A percentile compares a stretch with the other conserved stretches of the same genome.
These are phyloP conservation scores for Pestalotiopsis sp. DNA, from an alignment of 2,329 filamentous ascomycete species.

Conservation along the genomic window DNA sequence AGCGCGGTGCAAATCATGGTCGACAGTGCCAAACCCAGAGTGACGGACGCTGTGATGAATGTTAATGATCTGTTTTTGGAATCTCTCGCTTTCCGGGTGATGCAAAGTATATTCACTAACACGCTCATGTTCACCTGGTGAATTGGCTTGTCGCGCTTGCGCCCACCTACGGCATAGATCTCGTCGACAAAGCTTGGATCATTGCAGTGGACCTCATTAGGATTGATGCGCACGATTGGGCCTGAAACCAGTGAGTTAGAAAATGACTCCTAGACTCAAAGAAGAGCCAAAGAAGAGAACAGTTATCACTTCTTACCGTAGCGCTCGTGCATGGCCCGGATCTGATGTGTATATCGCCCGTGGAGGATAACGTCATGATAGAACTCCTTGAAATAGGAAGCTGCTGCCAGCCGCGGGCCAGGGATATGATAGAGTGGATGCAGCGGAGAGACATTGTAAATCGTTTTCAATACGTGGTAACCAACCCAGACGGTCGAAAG, in stretches of 20 bases:
- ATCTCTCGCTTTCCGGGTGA: background rate
- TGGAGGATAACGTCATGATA: slow-evolving; percentile 22
- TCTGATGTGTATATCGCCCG: slow-evolving; percentile 22
- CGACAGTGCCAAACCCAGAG: slow-evolving; percentile 23
- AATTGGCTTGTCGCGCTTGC: slow-evolving; percentile 16
- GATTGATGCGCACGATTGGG: slow-evolving; percentile 21
- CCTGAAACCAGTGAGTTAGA: background rate
- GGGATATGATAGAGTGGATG: slow-evolving; percentile 24
- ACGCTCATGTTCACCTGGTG: background rate
- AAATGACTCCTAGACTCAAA: background rate
- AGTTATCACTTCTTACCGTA: slow-evolving; percentile 19
- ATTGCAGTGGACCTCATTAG: slow-evolving; percentile 25
- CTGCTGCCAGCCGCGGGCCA: slow-evolving; percentile 22
- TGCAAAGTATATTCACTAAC: background rate
- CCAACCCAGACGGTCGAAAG: background rate
- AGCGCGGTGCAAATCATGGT: slow-evolving; percentile 30
- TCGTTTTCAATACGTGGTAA: background rate
- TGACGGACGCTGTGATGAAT: background rate
- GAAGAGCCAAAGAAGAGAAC: too few species aligned
- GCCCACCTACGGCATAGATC: slow-evolving; percentile 36
- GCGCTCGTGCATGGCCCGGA: slow-evolving; percentile 23
- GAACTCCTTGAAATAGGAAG: slow-evolving; percentile 21
- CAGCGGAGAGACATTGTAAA: slow-evolving; percentile 24
- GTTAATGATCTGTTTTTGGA: background rate
- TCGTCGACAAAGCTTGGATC: slow-evolving; percentile 37